These are phyloP conservation scores for Podosphaera fusca DNA, from an alignment of 2,329 filamentous ascomycete species.

Conservation along the genomic window DNA sequence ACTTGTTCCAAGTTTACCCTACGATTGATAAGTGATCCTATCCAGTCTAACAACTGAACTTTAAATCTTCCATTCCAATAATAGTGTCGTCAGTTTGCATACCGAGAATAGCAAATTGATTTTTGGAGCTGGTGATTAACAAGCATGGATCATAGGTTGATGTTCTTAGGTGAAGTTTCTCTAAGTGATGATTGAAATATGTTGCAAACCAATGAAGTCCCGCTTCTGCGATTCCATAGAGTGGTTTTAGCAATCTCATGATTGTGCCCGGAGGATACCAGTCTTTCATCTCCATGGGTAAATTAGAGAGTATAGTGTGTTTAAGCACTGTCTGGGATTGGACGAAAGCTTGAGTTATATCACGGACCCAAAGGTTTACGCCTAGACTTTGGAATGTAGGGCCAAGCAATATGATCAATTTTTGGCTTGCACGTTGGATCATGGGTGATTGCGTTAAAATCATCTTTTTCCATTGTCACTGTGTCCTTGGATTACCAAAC, in stretches of 20 bases:
- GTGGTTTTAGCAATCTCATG: neutral
- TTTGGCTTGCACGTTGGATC: neutral
- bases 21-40: no score
- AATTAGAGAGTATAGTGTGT: neutral
- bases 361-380: neutral
- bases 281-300: neutral
- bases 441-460: neutral
- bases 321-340: neutral
- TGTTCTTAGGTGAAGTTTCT: neutral
- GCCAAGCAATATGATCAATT: neutral
- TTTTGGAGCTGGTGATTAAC: neutral
- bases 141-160: neutral
- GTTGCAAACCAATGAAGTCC: neutral
- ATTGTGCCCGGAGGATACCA: neutral
- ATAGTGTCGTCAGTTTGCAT: no score
- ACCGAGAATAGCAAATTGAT: neutral
- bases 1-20: no score
- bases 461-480: neutral
- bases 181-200: neutral
- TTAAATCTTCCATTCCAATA: no score
- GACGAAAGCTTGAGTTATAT: neutral
- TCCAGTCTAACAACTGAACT: no score
- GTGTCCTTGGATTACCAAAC: neutral
- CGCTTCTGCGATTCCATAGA: neutral
- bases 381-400: neutral